A percentile compares a stretch with the other conserved stretches of the same genome.
Evolutionary conservation across 2,329 filamentous ascomycete genomes (phyloP).

Genomic region (Penicillium hordei): DNA sequence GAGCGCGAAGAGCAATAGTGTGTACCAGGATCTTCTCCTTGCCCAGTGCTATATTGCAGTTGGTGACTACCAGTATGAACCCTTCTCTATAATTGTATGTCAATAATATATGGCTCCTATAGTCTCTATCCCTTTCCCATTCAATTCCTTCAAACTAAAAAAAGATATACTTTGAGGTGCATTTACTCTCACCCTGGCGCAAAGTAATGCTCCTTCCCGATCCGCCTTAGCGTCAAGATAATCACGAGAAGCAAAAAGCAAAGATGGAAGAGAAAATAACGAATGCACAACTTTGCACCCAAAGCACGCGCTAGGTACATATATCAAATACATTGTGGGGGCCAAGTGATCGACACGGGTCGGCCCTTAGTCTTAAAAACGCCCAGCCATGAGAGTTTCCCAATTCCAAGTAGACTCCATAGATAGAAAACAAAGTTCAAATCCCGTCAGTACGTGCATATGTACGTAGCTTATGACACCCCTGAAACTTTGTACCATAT

Average conservation of each 20-base stretch:
- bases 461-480: not conserved
- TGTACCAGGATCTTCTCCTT: not conserved
- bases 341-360: constrained; percentile 6
- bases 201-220: not conserved
- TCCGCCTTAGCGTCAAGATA: not conserved
- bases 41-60: not conserved
- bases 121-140: not conserved
- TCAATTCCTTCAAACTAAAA: not conserved
- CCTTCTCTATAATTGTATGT: no score
- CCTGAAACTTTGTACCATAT: constrained; percentile 2
- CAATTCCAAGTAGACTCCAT: not conserved
- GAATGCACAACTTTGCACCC: not conserved
- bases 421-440: not conserved
- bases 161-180: not conserved
- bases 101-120: not conserved
- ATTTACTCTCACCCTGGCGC: not conserved
- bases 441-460: not conserved
- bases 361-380: constrained; percentile 3
- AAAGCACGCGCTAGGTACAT: not conserved
- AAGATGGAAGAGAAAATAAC: not conserved
- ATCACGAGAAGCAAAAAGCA: not conserved
- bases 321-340: not conserved
- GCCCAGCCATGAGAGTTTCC: not conserved
- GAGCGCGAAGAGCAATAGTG: not conserved
- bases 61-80: not conserved